Conservation (phyloP, 1,139 yeast genomes). For the Protomyces inundatus region DNA sequence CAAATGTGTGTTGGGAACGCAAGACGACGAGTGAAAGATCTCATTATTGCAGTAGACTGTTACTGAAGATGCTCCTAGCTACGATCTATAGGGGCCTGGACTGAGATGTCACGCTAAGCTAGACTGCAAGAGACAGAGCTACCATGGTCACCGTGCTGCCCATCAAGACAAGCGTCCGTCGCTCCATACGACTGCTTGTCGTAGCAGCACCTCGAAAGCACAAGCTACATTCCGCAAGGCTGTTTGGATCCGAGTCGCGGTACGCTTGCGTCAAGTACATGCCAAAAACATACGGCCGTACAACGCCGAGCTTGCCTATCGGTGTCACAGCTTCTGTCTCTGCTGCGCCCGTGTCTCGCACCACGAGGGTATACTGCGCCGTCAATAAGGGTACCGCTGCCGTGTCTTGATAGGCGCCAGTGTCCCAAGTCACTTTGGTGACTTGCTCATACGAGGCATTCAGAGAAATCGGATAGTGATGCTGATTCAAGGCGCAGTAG, state of each 20-base stretch:
- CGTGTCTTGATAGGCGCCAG: slow-evolving; percentile 37
- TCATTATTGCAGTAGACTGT: too few species aligned
- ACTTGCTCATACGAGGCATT: slow-evolving; percentile 35
- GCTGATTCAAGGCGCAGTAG: slow-evolving; percentile 39
- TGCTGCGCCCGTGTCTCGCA: background rate
- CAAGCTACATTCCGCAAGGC: background rate
- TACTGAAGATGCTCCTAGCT: too few species aligned
- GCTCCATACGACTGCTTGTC: background rate
- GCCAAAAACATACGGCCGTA: background rate
- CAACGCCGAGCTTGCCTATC: background rate
- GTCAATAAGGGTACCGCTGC: slow-evolving; percentile 38
- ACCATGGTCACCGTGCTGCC: too few species aligned
- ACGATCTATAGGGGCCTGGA: too few species aligned
- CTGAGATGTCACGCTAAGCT: too few species aligned
- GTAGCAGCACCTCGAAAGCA: background rate
- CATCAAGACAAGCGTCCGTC: too few species aligned
- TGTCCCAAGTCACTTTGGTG: slow-evolving; percentile 42
- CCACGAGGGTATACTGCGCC: background rate
- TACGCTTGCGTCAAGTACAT: background rate
- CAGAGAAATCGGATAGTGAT: slow-evolving; percentile 40
- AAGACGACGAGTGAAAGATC: too few species aligned
- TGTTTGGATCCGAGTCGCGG: background rate
- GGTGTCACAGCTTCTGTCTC: background rate
- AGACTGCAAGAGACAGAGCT: too few species aligned
- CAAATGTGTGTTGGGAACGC: too few species aligned